Evolutionary conservation across 208 protist genomes (phyloP).

Genomic region (Wallacemonas sp.): DNA sequence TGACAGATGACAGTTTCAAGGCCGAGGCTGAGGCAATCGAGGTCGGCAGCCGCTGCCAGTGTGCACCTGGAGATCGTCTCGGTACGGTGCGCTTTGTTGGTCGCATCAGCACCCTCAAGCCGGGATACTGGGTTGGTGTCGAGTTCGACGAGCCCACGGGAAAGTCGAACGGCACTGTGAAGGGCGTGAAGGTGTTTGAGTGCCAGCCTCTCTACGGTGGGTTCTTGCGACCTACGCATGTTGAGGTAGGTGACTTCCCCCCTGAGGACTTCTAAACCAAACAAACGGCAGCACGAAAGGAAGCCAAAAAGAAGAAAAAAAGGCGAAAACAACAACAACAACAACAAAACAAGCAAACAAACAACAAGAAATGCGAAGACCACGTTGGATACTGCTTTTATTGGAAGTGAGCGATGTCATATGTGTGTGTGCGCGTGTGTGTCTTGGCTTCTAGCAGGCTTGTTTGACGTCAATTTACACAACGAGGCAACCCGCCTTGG

Average conservation of each 20-base stretch:
- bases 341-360: too few species aligned
- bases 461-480: too few species aligned
- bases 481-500: too few species aligned
- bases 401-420: too few species aligned
- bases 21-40: conserved; percentile 67
- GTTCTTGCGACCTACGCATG: conserved; percentile 86
- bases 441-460: too few species aligned
- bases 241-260: conserved; percentile 90
- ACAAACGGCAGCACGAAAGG: too few species aligned
- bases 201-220: conserved; percentile 82
- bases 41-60: conserved; percentile 85
- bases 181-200: conserved; percentile 87
- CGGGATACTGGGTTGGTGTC: conserved; percentile 92
- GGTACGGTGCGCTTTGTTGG: conserved; percentile 89
- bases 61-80: conserved; percentile 77
- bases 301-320: too few species aligned
- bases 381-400: too few species aligned
- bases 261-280: conserved; percentile 79
- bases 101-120: conserved; percentile 75
- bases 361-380: too few species aligned
- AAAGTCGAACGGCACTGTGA: conserved; percentile 93
- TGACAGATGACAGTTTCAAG: conserved; percentile 73
- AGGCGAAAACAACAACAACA: too few species aligned
- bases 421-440: too few species aligned
- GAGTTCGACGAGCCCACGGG: conserved; percentile 95